Conservation (phyloP, 768 basidiomycete genomes). For the Auricularia cornea region DNA sequence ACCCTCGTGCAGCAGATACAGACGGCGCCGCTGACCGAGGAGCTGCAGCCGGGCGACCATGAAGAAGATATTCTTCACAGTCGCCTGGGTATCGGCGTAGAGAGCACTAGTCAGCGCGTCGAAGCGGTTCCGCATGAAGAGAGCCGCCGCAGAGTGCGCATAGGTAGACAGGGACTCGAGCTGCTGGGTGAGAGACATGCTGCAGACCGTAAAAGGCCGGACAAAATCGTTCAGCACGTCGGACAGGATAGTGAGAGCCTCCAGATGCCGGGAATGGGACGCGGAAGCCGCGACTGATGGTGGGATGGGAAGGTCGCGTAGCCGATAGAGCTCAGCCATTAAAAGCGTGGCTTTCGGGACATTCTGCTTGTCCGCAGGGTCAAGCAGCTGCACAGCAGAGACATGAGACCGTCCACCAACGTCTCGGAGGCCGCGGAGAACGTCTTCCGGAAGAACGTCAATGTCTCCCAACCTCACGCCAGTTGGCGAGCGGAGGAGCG, state of each 20-base stretch:
- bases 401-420: not conserved
- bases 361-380: not conserved
- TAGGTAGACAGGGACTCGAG: not conserved
- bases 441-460: not conserved
- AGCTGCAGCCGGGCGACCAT: not conserved
- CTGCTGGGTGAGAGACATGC: not conserved
- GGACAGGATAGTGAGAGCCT: not conserved
- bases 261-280: not conserved
- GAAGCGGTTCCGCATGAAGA: not conserved
- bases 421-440: not conserved
- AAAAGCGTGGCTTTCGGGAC: not conserved
- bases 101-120: not conserved
- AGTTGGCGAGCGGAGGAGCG: not conserved
- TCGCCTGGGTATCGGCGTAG: not conserved
- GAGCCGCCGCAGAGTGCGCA: not conserved
- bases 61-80: not conserved
- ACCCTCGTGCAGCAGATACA: not conserved
- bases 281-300: not conserved
- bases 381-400: not conserved
- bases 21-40: not conserved
- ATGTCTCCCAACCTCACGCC: not conserved
- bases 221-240: not conserved
- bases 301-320: too few relatives aligned
- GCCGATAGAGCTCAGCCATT: not conserved
- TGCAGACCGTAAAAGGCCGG: not conserved